Evolutionary conservation across 257 asterid species (phyloP), one percentile per base, ranked within the genome.

Genomic region (Solanum habrochaites): DNA sequence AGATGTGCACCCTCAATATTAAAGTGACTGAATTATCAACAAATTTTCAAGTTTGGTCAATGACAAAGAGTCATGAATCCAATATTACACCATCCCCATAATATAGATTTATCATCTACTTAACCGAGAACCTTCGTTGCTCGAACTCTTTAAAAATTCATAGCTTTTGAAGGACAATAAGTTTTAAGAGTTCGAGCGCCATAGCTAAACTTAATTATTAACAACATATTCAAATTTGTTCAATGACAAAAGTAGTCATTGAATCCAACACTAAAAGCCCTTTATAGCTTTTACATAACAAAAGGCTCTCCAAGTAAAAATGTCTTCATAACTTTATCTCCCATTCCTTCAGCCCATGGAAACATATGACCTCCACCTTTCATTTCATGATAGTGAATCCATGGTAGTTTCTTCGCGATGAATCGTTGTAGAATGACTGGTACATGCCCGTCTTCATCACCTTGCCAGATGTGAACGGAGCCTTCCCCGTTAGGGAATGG

Each of bases 321-420:
- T 7, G 93, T 86, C 89, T 91, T 92, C 88, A 95, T 86, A 74
- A 97, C 89, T 27, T 83, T 31, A 43, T 94, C 96, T 80, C 90
- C 93, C 91, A 85, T 91, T 77, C 98, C 98, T 40, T 94, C 93
- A 29, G 89, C 94, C 74, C 16, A 89, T 42, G 92, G 92, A 71
- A 96, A 92, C 94, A 95, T 35, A 88, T 96, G 99, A 15, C 99
- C 99, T 8, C 93, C 92, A 25, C 94, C 95, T 45, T 95, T 21
- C 74, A 95, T 23, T 89, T 96, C 98, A 58, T 96, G 99, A 89
- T 95, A 96, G n/a, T 91, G 92, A 87, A 95, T 87, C 98, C 99
- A 95, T 0, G 98, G 99, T 42, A 95, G 94, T 89, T 85, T 84
- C 49, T 86, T 85, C 45, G 91, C 93, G 42, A 95, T 87, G 89